These are phyloP conservation scores for Pseudotsuga menziesii DNA, from an alignment of 75 land plant species.

Conservation along the genomic window DNA sequence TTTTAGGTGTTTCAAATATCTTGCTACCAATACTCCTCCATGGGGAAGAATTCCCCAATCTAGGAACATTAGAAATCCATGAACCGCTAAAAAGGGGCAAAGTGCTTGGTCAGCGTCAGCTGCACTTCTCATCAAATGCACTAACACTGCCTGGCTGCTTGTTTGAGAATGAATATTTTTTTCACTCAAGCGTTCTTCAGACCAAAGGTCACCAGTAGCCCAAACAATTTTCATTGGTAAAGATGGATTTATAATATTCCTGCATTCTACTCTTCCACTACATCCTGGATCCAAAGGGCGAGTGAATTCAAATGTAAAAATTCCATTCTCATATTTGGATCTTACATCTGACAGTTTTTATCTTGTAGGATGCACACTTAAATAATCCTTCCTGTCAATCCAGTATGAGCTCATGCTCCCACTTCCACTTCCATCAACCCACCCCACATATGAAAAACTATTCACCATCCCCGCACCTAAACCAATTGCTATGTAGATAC, in stretches of 20 bases:
- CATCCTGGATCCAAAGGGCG: slow-evolving; percentile 74
- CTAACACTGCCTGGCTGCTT: slow-evolving; percentile 61
- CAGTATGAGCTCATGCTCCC: slow-evolving; percentile 77
- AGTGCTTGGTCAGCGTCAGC: slow-evolving; percentile 91
- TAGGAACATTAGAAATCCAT: slow-evolving; percentile 99
- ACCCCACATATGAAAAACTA: no score
- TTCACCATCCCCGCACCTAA: slow-evolving; percentile 92
- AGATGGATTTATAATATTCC: slow-evolving; percentile 87
- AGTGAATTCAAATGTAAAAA: slow-evolving; percentile 88
- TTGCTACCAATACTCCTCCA: slow-evolving; percentile 83
- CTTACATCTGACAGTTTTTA: slow-evolving; percentile 74
- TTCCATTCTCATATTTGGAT: slow-evolving; percentile 78
- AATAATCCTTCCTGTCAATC: slow-evolving; percentile 77
- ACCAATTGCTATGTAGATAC: slow-evolving; percentile 91
- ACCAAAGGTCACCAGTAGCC: slow-evolving; percentile 94
- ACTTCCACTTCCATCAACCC: no score
- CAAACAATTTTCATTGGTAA: slow-evolving; percentile 84
- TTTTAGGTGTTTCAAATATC: slow-evolving; percentile 89
- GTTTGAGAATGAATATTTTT: slow-evolving; percentile 81
- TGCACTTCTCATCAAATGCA: slow-evolving; percentile 79
- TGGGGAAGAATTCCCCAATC: slow-evolving; percentile 95
- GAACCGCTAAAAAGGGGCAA: slow-evolving; percentile 90
- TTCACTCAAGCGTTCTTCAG: slow-evolving; percentile 58
- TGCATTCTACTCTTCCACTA: slow-evolving; percentile 50
- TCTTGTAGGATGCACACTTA: slow-evolving; percentile 60